Base-by-base conservation (phyloP, 2,329 filamentous ascomycete genomes). In the Cyphellophora attinorum region DNA sequence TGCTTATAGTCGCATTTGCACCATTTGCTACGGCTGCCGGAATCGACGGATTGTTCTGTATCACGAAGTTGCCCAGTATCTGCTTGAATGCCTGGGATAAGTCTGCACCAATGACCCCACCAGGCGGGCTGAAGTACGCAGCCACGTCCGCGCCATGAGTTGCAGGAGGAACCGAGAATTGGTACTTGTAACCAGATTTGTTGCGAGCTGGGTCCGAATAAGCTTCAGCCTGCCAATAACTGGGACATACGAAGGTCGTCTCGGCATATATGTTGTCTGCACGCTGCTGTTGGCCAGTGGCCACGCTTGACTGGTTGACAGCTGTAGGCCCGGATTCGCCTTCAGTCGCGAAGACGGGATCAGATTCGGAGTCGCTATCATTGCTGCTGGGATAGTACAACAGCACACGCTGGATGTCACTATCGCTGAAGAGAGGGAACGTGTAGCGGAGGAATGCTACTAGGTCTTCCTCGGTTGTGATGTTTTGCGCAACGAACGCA, bases 261-360 rank as follows among this genome's bases (percentile, higher is more conserved):
- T 77, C 72, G 27, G 64, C 68, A 41, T 67, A 68, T 30, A 76
- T 64, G 46, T 72, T 69, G 29, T 51, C 39, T 1, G 61, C 67
- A 15, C 65, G 61, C 46, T 77, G 70, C 41, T 74, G 70, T 46
- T 71, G 69, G 15, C 72, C 72, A 2, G 61, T 64, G 2, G 58
- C 68, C 19, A 61, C 59, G 18, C 58, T 56, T 13, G 64, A 68
- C 27, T 69, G 59, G 23, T 68, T 68, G 13, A 74, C 52, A 1
- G 71, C 68, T 4, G 62, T 73, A 1, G 61, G 57, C 2, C 56
- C 52, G 5, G 39, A 41, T 27, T 55, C 42, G 11, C 61, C 62
- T 52, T 64, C 16, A 52, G 47, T 5, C 56, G 49, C 3, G 39
- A 42, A 12, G 69, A 31, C 64, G 62, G 31, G 60, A 57, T n/a